A percentile compares a stretch with the other conserved stretches of the same genome.
phyloP scores from a whole-genome alignment of 83 land plant genomes.

The Picea engelmannii region DNA sequence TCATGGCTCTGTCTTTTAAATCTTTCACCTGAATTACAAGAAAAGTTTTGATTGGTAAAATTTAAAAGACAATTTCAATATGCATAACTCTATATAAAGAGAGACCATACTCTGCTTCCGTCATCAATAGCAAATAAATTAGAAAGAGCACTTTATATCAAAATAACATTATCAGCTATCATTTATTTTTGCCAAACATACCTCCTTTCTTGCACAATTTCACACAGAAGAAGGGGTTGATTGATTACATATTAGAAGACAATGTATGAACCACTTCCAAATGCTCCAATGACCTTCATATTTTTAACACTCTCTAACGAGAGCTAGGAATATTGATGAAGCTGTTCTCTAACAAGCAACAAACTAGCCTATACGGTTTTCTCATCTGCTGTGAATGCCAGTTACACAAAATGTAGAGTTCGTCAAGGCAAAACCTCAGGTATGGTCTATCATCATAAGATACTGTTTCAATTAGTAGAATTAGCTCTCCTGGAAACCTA shows the following conservation, averaged over 20 bases:
- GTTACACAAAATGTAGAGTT: neutral
- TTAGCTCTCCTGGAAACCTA: no score
- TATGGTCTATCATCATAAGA: no score
- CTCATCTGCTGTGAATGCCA: neutral
- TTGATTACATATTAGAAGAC: neutral
- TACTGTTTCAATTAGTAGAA: no score
- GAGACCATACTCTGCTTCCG: neutral
- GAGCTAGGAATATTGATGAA: neutral
- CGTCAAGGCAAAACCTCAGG: neutral
- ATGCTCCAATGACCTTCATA: no score
- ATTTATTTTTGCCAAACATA: neutral
- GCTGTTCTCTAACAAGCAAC: neutral
- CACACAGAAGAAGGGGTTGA: neutral
- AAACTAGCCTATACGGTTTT: neutral
- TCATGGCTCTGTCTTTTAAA: slow-evolving; percentile 89
- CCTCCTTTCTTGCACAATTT: neutral
- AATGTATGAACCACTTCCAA: no score
- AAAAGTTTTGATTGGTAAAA: neutral
- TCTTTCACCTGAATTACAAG: slow-evolving; percentile 71
- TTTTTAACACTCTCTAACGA: neutral
- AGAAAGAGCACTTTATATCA: neutral
- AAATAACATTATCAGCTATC: neutral
- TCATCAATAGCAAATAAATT: neutral
- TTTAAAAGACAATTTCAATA: neutral
- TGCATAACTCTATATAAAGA: neutral